Base-by-base conservation (phyloP, 1,284 basidiomycete genomes). In the Tylopilus sp. region DNA sequence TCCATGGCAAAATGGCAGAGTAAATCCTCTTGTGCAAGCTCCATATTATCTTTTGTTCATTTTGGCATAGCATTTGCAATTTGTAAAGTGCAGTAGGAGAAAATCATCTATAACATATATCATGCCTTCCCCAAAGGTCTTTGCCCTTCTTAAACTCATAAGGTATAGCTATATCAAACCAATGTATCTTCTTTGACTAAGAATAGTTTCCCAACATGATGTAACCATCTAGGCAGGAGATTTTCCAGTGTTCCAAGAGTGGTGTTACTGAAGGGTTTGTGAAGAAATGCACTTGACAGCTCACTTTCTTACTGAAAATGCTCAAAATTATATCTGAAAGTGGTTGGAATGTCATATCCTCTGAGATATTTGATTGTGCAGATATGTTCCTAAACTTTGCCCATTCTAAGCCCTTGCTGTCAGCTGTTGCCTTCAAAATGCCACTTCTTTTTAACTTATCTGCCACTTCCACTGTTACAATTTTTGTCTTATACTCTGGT, bases 41-140 rank as follows among this genome's bases (percentile, higher is more conserved):
- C 55, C 57, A 59, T 21, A 57, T 41, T 1, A 59, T 37, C 42
- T 50, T 55, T 1, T 16, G 6, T 39, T 55, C 37, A 10, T 58
- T 58, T 46, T 56, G 11, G 30, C 8, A 23, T n/a, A 34, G 40
- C 2, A n/a, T n/a, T n/a, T n/a, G 6, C 16, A 6, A 2, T 1
- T 42, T 15, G 19, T 50, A 6, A 36, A 29, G 19, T 12, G 9
- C 2, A 7, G n/a, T 8, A 18, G 18, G 21, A 19, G 10, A 19
- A 7, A n/a, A n/a, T n/a, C 3, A 28, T 26, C 12, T 35, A 13
- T 35, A 2, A 41, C 13, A 9, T 19, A 53, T 36, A 13, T 43
- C 39, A 1, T n/a, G 16, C 2, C 2, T n/a, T 2, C 1, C 5
- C 3, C 13, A 15, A 26, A 2, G 7, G 0, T 38, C 6, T n/a